Conservation (phyloP, 306 rosid species). For the Benincasa hispida region DNA sequence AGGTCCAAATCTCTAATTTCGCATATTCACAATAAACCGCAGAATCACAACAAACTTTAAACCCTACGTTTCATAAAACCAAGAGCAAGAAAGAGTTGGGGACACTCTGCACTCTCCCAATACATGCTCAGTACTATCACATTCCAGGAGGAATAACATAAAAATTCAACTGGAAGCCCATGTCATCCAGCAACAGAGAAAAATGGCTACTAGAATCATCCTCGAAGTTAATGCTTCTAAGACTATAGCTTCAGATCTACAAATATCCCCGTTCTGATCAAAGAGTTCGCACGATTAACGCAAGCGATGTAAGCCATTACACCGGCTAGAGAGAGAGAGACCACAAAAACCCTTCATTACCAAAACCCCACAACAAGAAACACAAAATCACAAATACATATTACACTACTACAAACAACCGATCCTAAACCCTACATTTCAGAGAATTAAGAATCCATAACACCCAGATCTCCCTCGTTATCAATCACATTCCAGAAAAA, state of each 20-base stretch:
- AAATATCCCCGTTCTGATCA: background rate
- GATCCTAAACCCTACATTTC: constrained; percentile 2
- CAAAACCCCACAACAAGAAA: background rate
- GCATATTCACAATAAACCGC: background rate
- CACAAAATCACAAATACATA: background rate
- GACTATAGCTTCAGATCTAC: constrained; percentile 28
- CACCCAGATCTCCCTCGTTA: constrained; percentile 9
- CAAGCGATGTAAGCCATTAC: background rate
- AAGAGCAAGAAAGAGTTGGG: background rate
- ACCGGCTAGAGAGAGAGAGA: background rate
- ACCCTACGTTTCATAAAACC: constrained; percentile 4
- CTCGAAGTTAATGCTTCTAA: background rate
- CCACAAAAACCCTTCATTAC: background rate
- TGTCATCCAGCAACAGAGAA: background rate
- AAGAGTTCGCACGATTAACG: background rate
- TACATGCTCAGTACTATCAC: background rate
- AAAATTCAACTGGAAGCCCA: background rate
- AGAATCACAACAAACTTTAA: background rate
- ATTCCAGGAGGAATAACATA: background rate
- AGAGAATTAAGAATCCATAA: constrained; percentile 1
- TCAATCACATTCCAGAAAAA: background rate
- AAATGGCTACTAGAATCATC: constrained; percentile 19
- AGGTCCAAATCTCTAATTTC: background rate
- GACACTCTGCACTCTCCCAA: constrained; percentile 6
- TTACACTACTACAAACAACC: background rate